A percentile compares a stretch with the other conserved stretches of the same genome.
phyloP scores from a whole-genome alignment of 352 stramenopile species.

The Phytophthora capsici region DNA sequence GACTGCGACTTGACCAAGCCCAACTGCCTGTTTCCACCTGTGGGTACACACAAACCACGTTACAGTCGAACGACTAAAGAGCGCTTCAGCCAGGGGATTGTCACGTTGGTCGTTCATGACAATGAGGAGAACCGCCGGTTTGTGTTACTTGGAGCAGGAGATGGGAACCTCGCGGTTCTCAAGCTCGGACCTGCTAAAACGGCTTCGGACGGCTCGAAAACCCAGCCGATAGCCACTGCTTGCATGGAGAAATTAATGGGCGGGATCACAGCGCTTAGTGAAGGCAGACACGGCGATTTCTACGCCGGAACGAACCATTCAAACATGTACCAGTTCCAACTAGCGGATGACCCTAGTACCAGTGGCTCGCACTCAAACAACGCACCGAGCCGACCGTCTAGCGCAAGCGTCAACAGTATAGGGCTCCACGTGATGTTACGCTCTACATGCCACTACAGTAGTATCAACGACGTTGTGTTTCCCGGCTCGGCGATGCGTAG shows the following conservation, averaged over 20 bases:
- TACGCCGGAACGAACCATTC: slow-evolving; percentile 94
- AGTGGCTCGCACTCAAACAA: slow-evolving; percentile 29
- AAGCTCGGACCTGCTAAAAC: slow-evolving; percentile 33
- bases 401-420: slow-evolving; percentile 7
- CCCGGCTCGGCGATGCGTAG: slow-evolving; percentile 58
- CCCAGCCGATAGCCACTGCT: slow-evolving; percentile 70
- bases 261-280: slow-evolving; percentile 91
- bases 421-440: slow-evolving; percentile 66
- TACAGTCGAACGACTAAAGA: slow-evolving; percentile 93
- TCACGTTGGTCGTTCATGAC: slow-evolving; percentile 86
- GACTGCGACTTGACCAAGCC: slow-evolving; percentile 94
- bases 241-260: slow-evolving; percentile 89
- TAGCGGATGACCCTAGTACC: slow-evolving; percentile 36
- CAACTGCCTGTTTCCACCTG: slow-evolving; percentile 76
- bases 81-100: slow-evolving; percentile 93
- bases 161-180: slow-evolving; percentile 87
- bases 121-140: slow-evolving; percentile 89
- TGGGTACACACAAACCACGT: slow-evolving; percentile 80
- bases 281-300: slow-evolving; percentile 86
- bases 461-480: slow-evolving; percentile 96
- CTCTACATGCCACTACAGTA: slow-evolving; percentile 91
- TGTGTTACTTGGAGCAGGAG: slow-evolving; percentile 91
- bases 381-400: slow-evolving; percentile 14
- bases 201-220: slow-evolving; percentile 56
- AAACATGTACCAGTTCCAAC: slow-evolving; percentile 94